Evolutionary conservation across 192 early-diverging fungal genomes (phyloP), one percentile per base, ranked within the genome.

Genomic region (Umbelopsis ramanniana): DNA sequence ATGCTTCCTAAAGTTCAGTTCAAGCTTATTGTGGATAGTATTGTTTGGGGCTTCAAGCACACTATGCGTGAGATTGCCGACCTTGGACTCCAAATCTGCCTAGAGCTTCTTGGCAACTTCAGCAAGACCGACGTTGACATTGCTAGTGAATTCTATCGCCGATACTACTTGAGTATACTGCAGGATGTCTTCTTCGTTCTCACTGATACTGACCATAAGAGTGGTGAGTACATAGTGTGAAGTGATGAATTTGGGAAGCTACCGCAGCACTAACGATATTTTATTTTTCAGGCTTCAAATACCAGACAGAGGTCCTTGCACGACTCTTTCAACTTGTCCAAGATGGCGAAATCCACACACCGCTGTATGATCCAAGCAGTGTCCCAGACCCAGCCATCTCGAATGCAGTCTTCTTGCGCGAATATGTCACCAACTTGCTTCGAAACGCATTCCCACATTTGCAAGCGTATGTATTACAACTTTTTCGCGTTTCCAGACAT

Each of bases 11-110:
- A 52, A 15, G 86, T 89, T 21, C 93, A 95, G 75, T 97, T 99
- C 83, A 93, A 93, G 70, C 88, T 98, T 26, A 87, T 97, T 81
- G 86, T 98, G 78, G 95, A 97, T 86, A 95, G 94, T 72, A 90
- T 98, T 67, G 93, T 98, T 52, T 99, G 97, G 97, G 96, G 90
- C 22, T 96, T 99, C 85, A 98, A 98, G 84, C 98, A 99, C 81
- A 96, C 96, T 6, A 94, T 97, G 93, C 90, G 96, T 72, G 96
- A 99, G 73, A 95, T 99, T 80, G 92, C 94, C 50, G 97, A 99
- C 68, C 80, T 91, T 52, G 95, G 95, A 35, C 88, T 99, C 71
- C 83, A 82, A 15, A 98, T 97, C 54, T 91, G 92, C 55, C 82
- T 89, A 21, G 96, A 97, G 45, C 78, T 99, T 76, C 84, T 99